Conservation (phyloP, 768 basidiomycete species). For the Hypholoma sublateritium region DNA sequence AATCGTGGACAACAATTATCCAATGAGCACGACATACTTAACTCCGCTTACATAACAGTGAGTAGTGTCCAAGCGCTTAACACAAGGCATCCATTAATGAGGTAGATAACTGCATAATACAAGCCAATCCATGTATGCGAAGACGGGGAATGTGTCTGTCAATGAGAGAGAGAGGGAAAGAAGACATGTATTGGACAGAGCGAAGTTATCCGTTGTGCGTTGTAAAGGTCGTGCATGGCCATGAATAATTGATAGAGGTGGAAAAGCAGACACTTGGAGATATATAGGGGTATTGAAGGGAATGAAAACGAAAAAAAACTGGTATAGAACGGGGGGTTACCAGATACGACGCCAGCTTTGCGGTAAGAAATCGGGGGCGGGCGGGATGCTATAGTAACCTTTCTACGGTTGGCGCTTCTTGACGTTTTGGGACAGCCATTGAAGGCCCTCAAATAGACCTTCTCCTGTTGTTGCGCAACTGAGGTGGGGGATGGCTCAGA, state of each 20-base stretch:
- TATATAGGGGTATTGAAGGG: constrained; percentile 34
- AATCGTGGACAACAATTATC: constrained; percentile 11
- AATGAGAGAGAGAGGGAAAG: constrained; percentile 19
- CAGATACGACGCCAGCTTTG: constrained; percentile 9
- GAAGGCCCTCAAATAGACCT: constrained; percentile 94
- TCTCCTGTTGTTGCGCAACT: constrained; percentile 97
- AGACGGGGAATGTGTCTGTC: constrained; percentile 14
- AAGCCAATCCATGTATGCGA: constrained; percentile 18
- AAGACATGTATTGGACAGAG: constrained; percentile 28
- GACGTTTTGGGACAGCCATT: constrained; percentile 97
- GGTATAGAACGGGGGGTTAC: constrained; percentile 15
- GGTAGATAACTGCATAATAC: constrained; percentile 10
- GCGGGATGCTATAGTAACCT: neutral
- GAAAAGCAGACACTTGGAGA: constrained; percentile 22
- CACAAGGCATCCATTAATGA: constrained; percentile 10
- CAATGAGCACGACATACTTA: constrained; percentile 37
- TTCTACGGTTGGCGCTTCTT: constrained; percentile 83
- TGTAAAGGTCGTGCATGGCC: constrained; percentile 38
- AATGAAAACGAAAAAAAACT: constrained; percentile 16
- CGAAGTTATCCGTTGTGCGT: constrained; percentile 33
- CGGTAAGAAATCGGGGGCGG: constrained; percentile 3
- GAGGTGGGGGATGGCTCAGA: constrained; percentile 2
- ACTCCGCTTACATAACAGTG: constrained; percentile 25
- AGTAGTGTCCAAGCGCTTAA: constrained; percentile 1
- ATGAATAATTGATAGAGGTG: constrained; percentile 29